Evolutionary conservation across 164 flowering plant genomes (phyloP).

Genomic region (Cinnamomum chago): DNA sequence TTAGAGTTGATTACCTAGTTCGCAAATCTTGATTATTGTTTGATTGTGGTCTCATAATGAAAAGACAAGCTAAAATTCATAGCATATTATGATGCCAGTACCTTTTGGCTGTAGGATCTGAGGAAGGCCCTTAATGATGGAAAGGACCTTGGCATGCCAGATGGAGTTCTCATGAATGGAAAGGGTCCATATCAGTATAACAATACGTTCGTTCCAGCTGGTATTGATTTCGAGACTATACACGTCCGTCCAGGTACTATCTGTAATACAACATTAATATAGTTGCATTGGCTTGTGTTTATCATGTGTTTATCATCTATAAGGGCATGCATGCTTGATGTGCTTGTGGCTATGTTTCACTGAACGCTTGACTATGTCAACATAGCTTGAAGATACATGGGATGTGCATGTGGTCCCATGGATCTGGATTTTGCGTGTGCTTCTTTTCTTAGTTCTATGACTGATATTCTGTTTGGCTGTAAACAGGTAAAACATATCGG

Average conservation of each 20-base stretch:
- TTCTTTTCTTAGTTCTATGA: not conserved
- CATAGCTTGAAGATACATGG: not conserved
- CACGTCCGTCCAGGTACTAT: conserved; percentile 65
- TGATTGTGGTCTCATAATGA: not conserved
- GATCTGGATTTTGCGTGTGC: not conserved
- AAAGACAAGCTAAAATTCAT: not conserved
- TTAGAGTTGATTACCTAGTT: not conserved
- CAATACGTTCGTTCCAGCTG: conserved; percentile 58
- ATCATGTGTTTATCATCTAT: not conserved
- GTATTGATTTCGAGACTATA: conserved; percentile 49
- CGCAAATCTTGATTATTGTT: not conserved
- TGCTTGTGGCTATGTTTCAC: not conserved
- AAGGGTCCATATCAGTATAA: conserved; percentile 70
- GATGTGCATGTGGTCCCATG: not conserved
- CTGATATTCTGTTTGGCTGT: not conserved
- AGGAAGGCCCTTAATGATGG: conserved; percentile 46
- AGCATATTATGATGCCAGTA: not conserved
- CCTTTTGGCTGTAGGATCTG: conserved; percentile 29
- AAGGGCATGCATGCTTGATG: not conserved
- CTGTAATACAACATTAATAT: not conserved
- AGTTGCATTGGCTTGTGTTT: not conserved
- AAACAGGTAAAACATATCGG: conserved; percentile 71
- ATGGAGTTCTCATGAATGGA: conserved; percentile 76
- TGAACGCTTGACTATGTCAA: not conserved
- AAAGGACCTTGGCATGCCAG: conserved; percentile 60